These are phyloP conservation scores for Triangularia verruculosa DNA, from an alignment of 2,329 filamentous ascomycete genomes.

Conservation along the genomic window DNA sequence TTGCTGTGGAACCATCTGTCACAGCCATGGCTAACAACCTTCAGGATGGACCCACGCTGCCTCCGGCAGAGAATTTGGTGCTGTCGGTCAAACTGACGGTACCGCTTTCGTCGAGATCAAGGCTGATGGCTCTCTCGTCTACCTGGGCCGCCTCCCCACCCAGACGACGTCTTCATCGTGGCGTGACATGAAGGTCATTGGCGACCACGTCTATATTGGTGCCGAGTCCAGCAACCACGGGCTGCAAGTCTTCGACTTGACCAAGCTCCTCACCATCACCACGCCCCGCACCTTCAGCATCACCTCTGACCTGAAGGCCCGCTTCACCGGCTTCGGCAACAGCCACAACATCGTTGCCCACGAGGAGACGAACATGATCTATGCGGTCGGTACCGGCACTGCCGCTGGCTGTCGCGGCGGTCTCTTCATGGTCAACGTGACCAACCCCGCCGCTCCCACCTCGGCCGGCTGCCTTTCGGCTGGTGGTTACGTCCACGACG, in stretches of 20 bases:
- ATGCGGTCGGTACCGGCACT: constrained; percentile 46
- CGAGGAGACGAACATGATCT: constrained; percentile 33
- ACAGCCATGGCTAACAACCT: not conserved
- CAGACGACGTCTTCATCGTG: constrained; percentile 45
- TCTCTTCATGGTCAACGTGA: constrained; percentile 57
- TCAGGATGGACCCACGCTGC: constrained; percentile 46
- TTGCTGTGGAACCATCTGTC: not conserved
- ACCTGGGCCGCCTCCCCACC: constrained; percentile 52
- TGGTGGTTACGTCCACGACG: constrained; percentile 62
- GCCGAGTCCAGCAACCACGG: constrained; percentile 48
- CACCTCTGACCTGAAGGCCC: constrained; percentile 15
- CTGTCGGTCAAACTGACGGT: constrained; percentile 53
- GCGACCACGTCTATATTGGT: constrained; percentile 39
- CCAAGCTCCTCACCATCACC: constrained; percentile 50
- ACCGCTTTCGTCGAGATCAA: constrained; percentile 53
- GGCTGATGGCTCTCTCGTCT: constrained; percentile 47
- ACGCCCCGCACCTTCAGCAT: constrained; percentile 19
- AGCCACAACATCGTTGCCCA: constrained; percentile 23
- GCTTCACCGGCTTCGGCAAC: constrained; percentile 18
- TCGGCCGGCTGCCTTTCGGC: constrained; percentile 51
- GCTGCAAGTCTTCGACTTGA: constrained; percentile 63
- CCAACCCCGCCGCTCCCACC: constrained; percentile 50
- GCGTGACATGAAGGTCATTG: constrained; percentile 49
- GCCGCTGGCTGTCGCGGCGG: constrained; percentile 49
- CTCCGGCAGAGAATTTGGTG: constrained; percentile 52